A percentile compares a stretch with the other conserved stretches of the same genome.
Conservation (phyloP, 768 basidiomycete species). For the Phlebiopsis gigantea region DNA sequence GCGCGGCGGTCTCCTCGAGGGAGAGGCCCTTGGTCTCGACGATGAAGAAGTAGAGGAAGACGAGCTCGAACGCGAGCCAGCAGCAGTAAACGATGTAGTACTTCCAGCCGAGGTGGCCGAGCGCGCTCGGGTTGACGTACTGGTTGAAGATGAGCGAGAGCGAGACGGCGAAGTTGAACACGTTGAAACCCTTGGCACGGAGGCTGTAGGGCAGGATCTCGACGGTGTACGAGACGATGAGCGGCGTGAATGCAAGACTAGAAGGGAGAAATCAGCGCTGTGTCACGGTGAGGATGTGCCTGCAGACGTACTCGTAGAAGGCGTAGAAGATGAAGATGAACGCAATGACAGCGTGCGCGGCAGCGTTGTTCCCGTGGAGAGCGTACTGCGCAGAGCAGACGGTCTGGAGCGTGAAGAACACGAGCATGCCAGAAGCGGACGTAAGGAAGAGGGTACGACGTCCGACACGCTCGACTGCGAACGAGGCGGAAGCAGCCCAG, state of each 20-base stretch:
- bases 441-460: constrained; percentile 67
- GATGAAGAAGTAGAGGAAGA: constrained; percentile 62
- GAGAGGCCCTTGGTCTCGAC: constrained; percentile 70
- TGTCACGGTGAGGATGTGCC: neutral
- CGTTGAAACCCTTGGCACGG: constrained; percentile 81
- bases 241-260: constrained; percentile 76
- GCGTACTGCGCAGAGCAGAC: constrained; percentile 56
- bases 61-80: constrained; percentile 63
- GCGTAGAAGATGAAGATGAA: constrained; percentile 84
- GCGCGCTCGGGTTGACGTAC: constrained; percentile 80
- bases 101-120: constrained; percentile 62
- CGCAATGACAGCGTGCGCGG: constrained; percentile 70
- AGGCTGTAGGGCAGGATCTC: constrained; percentile 82
- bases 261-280: neutral
- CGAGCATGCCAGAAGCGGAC: constrained; percentile 51
- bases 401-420: constrained; percentile 68
- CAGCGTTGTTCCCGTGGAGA: constrained; percentile 32
- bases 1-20: constrained; percentile 75
- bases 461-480: constrained; percentile 60
- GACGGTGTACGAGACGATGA: constrained; percentile 82
- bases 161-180: constrained; percentile 78
- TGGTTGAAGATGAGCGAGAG: constrained; percentile 85
- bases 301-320: constrained; percentile 55
- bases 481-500: constrained; percentile 54
- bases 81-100: constrained; percentile 75